These are phyloP conservation scores for Umbelopsis sp. DNA, from an alignment of 371 early-diverging fungal species.

Conservation along the genomic window DNA sequence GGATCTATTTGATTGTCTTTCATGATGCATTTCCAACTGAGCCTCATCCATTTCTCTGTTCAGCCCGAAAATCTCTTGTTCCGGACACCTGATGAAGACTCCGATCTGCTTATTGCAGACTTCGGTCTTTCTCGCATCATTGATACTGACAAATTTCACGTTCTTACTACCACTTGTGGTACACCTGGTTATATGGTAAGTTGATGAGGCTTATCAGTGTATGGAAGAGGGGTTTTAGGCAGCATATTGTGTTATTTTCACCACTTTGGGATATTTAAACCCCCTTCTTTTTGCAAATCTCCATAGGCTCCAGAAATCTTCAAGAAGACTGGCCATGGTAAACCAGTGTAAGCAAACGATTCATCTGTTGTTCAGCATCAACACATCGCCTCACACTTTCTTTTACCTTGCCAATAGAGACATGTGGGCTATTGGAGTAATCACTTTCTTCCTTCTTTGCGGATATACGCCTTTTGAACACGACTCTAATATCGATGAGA, in stretches of 20 bases:
- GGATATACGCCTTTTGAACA: slow-evolving; percentile 93
- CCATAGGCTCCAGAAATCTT: slow-evolving; percentile 81
- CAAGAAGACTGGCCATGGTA: slow-evolving; percentile 66
- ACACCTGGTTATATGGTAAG: slow-evolving; percentile 83
- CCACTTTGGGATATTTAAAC: no score
- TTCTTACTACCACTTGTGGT: slow-evolving; percentile 83
- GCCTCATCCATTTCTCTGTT: no score
- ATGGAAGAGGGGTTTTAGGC: no score
- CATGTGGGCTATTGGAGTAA: slow-evolving; percentile 93
- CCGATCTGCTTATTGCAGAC: slow-evolving; percentile 83
- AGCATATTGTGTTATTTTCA: no score
- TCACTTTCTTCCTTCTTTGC: slow-evolving; percentile 86
- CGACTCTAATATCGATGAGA: slow-evolving; percentile 60
- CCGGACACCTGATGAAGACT: slow-evolving; percentile 69
- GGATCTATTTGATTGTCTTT: background rate
- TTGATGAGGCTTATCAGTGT: background rate
- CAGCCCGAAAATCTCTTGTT: slow-evolving; percentile 90
- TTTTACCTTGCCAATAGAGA: slow-evolving; percentile 56
- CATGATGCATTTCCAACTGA: background rate
- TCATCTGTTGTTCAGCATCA: background rate
- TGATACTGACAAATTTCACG: slow-evolving; percentile 77
- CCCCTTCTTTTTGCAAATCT: background rate
- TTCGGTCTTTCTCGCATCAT: slow-evolving; percentile 88
- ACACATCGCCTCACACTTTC: slow-evolving; percentile 42
- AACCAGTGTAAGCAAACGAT: slow-evolving; percentile 56